These are phyloP conservation scores for Globisporangium barbulae DNA, from an alignment of 352 stramenopile species.

Conservation along the genomic window DNA sequence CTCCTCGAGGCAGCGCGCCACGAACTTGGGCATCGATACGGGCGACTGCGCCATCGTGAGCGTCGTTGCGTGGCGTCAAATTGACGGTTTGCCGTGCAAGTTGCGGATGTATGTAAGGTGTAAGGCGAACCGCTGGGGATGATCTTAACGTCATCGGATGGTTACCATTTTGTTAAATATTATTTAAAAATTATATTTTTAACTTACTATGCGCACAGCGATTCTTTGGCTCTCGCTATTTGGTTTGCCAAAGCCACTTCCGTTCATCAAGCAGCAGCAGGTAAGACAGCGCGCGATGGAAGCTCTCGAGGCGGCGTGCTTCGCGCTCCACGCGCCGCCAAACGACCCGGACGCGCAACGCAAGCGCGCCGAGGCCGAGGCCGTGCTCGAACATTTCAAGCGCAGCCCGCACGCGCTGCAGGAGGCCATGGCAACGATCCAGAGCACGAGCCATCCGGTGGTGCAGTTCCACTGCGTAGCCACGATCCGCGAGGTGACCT, in stretches of 20 bases:
- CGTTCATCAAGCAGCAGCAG: not conserved
- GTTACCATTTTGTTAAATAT: too few species aligned
- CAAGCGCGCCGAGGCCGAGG: constrained; percentile 58
- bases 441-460: constrained; percentile 36
- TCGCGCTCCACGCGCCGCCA: constrained; percentile 64
- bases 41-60: constrained; percentile 13
- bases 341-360: constrained; percentile 41
- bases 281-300: constrained; percentile 30
- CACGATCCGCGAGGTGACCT: constrained; percentile 70
- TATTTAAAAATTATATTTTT: not conserved
- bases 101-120: too few species aligned
- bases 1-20: constrained; percentile 77
- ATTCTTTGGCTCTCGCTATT: constrained; percentile 1
- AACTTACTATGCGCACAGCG: not conserved
- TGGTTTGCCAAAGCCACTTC: not conserved
- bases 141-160: too few species aligned
- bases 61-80: not conserved
- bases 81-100: not conserved
- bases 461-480: constrained; percentile 83
- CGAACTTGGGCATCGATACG: constrained; percentile 58
- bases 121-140: too few species aligned
- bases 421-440: constrained; percentile 59
- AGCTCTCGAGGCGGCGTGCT: constrained; percentile 61
- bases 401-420: constrained; percentile 57
- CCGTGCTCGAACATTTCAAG: constrained; percentile 78